Evolutionary conservation across 2,329 filamentous ascomycete species (phyloP).

Genomic region (Penicillium sp.): DNA sequence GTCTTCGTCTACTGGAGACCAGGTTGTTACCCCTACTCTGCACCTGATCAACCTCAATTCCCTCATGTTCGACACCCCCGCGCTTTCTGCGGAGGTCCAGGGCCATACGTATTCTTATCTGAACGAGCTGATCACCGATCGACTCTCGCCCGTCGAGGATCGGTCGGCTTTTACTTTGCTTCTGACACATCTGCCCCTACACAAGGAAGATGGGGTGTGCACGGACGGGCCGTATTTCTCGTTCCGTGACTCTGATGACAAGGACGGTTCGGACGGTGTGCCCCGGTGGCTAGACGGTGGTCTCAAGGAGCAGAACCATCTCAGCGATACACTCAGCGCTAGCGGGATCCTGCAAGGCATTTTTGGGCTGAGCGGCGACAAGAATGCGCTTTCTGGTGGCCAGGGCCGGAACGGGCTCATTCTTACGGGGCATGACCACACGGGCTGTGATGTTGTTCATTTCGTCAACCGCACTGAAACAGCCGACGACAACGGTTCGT

Average conservation of each 20-base stretch:
- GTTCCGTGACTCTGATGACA: constrained; percentile 66
- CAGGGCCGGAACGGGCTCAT: constrained; percentile 72
- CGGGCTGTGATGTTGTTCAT: constrained; percentile 87
- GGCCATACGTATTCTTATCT: constrained; percentile 72
- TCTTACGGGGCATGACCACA: constrained; percentile 91
- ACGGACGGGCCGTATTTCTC: constrained; percentile 79
- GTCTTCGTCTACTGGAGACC: neutral
- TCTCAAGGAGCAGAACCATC: constrained; percentile 85
- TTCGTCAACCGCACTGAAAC: constrained; percentile 60
- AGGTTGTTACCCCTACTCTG: constrained; percentile 56
- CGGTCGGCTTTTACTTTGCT: constrained; percentile 72
- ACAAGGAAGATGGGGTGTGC: constrained; percentile 79
- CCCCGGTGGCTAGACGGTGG: constrained; percentile 40
- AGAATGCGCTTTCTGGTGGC: constrained; percentile 58
- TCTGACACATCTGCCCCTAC: constrained; percentile 86
- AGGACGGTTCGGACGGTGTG: constrained; percentile 52
- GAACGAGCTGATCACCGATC: constrained; percentile 57
- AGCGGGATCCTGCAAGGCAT: constrained; percentile 78
- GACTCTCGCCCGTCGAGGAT: constrained; percentile 58
- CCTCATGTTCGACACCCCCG: constrained; percentile 89
- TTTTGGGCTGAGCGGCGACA: constrained; percentile 69
- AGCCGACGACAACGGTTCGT: neutral
- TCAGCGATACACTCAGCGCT: constrained; percentile 66
- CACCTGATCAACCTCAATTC: constrained; percentile 85
- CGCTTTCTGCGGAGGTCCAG: constrained; percentile 64